These are phyloP conservation scores for Chlamydomonas reinhardtii DNA, from an alignment of 163 green algal species.

Conservation along the genomic window DNA sequence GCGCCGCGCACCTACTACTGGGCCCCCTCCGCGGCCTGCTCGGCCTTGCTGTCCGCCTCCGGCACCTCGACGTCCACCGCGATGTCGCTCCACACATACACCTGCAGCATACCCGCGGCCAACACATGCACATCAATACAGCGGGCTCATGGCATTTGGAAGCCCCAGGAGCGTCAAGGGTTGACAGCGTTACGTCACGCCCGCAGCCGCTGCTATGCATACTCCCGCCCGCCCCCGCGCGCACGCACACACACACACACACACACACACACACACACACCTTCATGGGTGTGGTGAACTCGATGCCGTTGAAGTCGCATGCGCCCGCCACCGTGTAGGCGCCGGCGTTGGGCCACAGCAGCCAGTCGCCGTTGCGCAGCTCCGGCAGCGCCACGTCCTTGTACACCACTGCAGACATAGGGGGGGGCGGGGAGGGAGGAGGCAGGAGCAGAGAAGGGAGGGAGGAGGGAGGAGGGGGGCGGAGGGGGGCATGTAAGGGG, in stretches of 20 bases:
- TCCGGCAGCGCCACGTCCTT: conserved; percentile 84
- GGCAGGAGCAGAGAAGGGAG: no score
- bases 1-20: no score
- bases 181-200: no score
- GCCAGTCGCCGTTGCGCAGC: conserved; percentile 93
- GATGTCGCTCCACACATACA: conserved; percentile 49
- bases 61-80: conserved; percentile 31
- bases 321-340: conserved; percentile 92
- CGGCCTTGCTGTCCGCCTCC: not conserved
- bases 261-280: not conserved
- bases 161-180: no score
- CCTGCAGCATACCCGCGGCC: not conserved
- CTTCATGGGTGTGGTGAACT: conserved; percentile 59
- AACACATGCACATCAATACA: no score
- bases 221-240: no score
- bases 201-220: no score
- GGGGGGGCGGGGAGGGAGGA: no score
- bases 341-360: conserved; percentile 85
- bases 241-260: not conserved
- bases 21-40: not conserved
- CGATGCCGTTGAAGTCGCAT: conserved; percentile 88
- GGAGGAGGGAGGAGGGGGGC: no score
- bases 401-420: conserved; percentile 58
- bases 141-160: no score
- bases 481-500: no score